Evolutionary conservation across 2,329 filamentous ascomycete species (phyloP).

Genomic region (Xylariaceae sp.): DNA sequence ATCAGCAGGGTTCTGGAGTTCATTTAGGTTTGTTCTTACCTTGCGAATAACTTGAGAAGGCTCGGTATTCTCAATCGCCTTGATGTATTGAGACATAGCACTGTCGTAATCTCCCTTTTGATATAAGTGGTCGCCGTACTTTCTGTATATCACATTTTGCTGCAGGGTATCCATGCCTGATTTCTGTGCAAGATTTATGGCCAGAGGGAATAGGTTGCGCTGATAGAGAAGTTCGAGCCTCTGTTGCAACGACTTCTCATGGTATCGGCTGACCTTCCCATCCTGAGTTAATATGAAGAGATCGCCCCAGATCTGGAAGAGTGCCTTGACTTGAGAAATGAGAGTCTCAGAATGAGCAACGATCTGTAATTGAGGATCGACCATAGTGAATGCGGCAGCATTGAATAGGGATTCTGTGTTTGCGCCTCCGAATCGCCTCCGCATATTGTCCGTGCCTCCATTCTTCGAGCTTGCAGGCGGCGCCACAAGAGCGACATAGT

Average conservation of each 20-base stretch:
- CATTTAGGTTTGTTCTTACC: slow-evolving; percentile 39
- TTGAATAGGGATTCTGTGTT: slow-evolving; percentile 77
- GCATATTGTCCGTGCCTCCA: slow-evolving; percentile 55
- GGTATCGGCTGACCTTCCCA: slow-evolving; percentile 87
- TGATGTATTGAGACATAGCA: slow-evolving; percentile 98
- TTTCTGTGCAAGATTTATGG: slow-evolving; percentile 90
- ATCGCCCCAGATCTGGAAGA: slow-evolving; percentile 88
- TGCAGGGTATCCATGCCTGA: slow-evolving; percentile 74
- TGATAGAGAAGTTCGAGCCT: slow-evolving; percentile 92
- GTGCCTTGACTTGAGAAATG: slow-evolving; percentile 70
- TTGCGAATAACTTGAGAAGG: slow-evolving; percentile 95
- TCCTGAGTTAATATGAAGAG: slow-evolving; percentile 87
- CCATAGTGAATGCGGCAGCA: slow-evolving; percentile 79
- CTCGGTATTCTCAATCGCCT: slow-evolving; percentile 92
- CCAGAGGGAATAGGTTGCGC: slow-evolving; percentile 84
- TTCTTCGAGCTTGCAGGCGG: slow-evolving; percentile 58
- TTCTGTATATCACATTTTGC: slow-evolving; percentile 87
- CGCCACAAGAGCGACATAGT: slow-evolving; percentile 84
- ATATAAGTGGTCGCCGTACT: slow-evolving; percentile 91
- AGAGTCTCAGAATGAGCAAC: slow-evolving; percentile 86
- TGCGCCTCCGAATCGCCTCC: slow-evolving; percentile 67
- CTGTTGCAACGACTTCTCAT: slow-evolving; percentile 85
- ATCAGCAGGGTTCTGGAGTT: slow-evolving; percentile 20
- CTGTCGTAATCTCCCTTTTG: slow-evolving; percentile 94
- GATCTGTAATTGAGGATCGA: slow-evolving; percentile 89